phyloP scores from a whole-genome alignment of 192 early-diverging fungal genomes.

The Kappamyces sp. region DNA sequence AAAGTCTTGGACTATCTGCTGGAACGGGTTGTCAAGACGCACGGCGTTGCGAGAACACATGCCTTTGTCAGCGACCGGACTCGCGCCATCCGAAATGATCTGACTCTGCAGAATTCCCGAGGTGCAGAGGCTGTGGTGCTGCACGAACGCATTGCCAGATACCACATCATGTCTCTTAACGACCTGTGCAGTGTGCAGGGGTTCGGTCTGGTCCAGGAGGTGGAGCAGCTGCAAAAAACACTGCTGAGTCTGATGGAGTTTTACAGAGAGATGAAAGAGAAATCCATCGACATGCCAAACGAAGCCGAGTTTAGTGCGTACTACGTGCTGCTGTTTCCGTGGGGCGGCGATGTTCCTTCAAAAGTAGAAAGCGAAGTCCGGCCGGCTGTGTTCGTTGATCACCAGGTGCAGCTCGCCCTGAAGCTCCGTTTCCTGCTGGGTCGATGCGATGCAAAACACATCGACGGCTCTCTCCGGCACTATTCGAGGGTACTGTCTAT shows the following conservation, averaged over 20 bases:
- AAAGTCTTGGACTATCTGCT: slow-evolving; percentile 37
- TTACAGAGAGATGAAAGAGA: slow-evolving; percentile 66
- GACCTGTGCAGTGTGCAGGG: slow-evolving; percentile 58
- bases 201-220: slow-evolving; percentile 73
- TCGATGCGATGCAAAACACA: slow-evolving; percentile 41
- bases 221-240: slow-evolving; percentile 80
- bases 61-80: slow-evolving; percentile 79
- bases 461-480: slow-evolving; percentile 38
- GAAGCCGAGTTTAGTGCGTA: slow-evolving; percentile 88
- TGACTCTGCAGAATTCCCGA: slow-evolving; percentile 74
- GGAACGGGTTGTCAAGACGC: slow-evolving; percentile 26
- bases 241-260: slow-evolving; percentile 77
- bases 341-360: slow-evolving; percentile 63
- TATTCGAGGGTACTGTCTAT: slow-evolving; percentile 66
- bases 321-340: slow-evolving; percentile 67
- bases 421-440: slow-evolving; percentile 56
- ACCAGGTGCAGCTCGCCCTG: slow-evolving; percentile 62
- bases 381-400: slow-evolving; percentile 42
- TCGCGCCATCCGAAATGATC: slow-evolving; percentile 75
- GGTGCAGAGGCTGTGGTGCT: slow-evolving; percentile 55
- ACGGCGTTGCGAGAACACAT: slow-evolving; percentile 57
- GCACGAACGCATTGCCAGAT: slow-evolving; percentile 81
- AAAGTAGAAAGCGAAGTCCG: slow-evolving; percentile 54
- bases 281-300: slow-evolving; percentile 52
- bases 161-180: slow-evolving; percentile 71